Evolutionary conservation across 371 early-diverging fungal genomes (phyloP), one percentile per base, ranked within the genome.

Genomic region (Mucor irregularis): DNA sequence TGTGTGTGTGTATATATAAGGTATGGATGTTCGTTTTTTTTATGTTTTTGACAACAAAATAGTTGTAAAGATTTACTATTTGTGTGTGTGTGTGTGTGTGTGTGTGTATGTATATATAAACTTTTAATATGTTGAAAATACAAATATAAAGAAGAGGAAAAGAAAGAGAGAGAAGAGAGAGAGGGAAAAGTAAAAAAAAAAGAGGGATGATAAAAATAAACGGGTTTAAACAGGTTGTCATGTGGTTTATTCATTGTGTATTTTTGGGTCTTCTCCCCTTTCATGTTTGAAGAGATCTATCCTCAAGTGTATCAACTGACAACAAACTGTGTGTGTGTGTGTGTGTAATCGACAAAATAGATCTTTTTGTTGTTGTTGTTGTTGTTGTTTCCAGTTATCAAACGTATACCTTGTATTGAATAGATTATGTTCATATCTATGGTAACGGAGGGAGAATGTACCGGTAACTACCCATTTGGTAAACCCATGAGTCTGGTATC

Each of bases 391-490:
- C n/a, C n/a, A n/a, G n/a, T n/a, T n/a, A n/a, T n/a, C n/a, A n/a
- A n/a, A 43, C 30, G 10, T 21, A 5, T n/a, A n/a, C n/a, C n/a
- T n/a, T n/a, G n/a, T n/a, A n/a, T n/a, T n/a, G n/a, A n/a, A n/a
- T n/a, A n/a, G n/a, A n/a, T n/a, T n/a, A n/a, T n/a, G n/a, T n/a
- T n/a, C n/a, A n/a, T n/a, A n/a, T n/a, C n/a, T n/a, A n/a, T n/a
- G n/a, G n/a, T n/a, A n/a, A n/a, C n/a, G n/a, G n/a, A n/a, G n/a
- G n/a, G n/a, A n/a, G n/a, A n/a, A n/a, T n/a, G n/a, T 45, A 11
- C 60, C 60, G 60, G 60, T 48, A 53, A 48, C 24, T 60, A 60
- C 60, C 7, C 48, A 48, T 60, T 53, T 60, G 60, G 60, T 47
- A 60, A 60, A 47, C 35, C 53, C 40, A 53, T 42, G 10, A n/a